phyloP scores from a whole-genome alignment of 2,329 filamentous ascomycete species.

The Pseudonectria buxi region DNA sequence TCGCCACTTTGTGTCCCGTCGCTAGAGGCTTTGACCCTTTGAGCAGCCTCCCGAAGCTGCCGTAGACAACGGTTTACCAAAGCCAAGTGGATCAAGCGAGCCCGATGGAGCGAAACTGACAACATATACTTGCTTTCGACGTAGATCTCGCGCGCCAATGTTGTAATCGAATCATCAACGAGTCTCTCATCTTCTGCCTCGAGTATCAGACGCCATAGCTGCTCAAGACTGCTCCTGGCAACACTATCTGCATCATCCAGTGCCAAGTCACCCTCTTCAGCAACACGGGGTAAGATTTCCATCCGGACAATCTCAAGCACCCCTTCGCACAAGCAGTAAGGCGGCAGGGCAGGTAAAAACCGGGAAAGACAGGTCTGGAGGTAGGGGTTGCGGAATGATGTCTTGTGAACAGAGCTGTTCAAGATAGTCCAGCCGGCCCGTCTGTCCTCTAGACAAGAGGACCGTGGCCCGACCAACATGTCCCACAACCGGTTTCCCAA shows the following conservation, averaged over 20 bases:
- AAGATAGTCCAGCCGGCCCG: conserved; percentile 64
- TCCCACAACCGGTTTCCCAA: conserved; percentile 64
- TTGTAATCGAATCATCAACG: conserved; percentile 60
- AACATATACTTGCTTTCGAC: conserved; percentile 50
- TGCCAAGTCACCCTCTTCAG: conserved; percentile 36
- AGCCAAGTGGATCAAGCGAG: conserved; percentile 56
- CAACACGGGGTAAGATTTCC: conserved; percentile 41
- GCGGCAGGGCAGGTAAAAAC: conserved; percentile 51
- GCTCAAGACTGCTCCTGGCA: conserved; percentile 52
- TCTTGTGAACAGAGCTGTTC: conserved; percentile 37
- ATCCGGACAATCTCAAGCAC: conserved; percentile 57
- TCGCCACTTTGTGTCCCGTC: conserved; percentile 37
- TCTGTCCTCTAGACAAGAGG: conserved; percentile 54
- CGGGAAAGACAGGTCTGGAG: conserved; percentile 45
- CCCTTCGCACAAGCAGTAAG: conserved; percentile 53
- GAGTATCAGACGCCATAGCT: conserved; percentile 79
- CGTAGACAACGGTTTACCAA: conserved; percentile 68
- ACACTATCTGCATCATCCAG: conserved; percentile 47
- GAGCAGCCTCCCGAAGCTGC: conserved; percentile 59
- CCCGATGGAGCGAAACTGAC: conserved; percentile 41
- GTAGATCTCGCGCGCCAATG: conserved; percentile 66
- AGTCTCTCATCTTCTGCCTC: conserved; percentile 59
- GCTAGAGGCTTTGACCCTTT: conserved; percentile 40
- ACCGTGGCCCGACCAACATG: conserved; percentile 59
- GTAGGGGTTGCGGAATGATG: conserved; percentile 47